Evolutionary conservation across 1,284 basidiomycete genomes (phyloP), one percentile per base, ranked within the genome.

Genomic region (Leccinum pachyderme): DNA sequence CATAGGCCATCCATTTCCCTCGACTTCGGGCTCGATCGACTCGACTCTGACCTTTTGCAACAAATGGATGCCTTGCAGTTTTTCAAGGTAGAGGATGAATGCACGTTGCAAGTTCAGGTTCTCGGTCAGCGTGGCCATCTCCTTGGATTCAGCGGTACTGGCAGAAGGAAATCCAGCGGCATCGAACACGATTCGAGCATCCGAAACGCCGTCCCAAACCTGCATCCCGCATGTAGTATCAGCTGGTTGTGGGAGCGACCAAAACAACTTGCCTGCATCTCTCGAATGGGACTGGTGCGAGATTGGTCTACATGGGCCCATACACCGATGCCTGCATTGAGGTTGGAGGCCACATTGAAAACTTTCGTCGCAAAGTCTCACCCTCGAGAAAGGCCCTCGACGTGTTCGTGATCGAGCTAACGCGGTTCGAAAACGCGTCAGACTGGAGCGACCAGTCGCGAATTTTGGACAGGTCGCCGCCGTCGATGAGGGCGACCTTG

Each of bases 131-230:
- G 83, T 82, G 7, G 93, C 86, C 84, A 97, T 91, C 54, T 82
- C 70, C 28, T 44, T 73, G n/a, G 72, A 66, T 53, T 70, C 56
- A 18, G 69, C 50, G 29, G 55, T 46, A 51, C 74, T 52, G 46
- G 70, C 7, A 48, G 54, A 45, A 18, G 61, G 59, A 12, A 82
- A 57, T 54, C 87, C 82, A 2, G 80, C 74, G 0, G 85, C 77
- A 46, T 80, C 77, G 66, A 94, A 94, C 4, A 77, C 74, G 52
- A 94, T 87, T 15, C 89, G 79, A n/a, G 92, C 86, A 63, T 87
- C 84, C 3, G 90, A 90, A 32, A 94, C 58, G 1, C 93, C 92
- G 64, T 95, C 92, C 93, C 93, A 98, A 24, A 96, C 86, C 91
- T 93, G 57, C 24, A 18, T 24, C 11, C 47, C 37, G 51, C 18